Evolutionary conservation across 2,329 filamentous ascomycete genomes (phyloP).

Genomic region (Metarhizium robertsii): DNA sequence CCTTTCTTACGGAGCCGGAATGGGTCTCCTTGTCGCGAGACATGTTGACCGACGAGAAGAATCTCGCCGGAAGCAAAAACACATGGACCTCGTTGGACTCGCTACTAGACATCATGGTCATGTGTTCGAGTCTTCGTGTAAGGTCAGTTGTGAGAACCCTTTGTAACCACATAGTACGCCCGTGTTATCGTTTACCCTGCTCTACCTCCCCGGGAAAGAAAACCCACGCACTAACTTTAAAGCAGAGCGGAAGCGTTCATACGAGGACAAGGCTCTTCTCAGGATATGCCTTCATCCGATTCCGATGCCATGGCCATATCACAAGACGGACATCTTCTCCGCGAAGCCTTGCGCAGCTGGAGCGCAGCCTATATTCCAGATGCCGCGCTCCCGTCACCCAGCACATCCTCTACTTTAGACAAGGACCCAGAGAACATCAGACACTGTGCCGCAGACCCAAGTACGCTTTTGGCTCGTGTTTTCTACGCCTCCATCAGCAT

Average conservation of each 20-base stretch:
- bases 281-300: background rate
- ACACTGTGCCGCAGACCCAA: constrained; percentile 1
- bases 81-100: constrained; percentile 10
- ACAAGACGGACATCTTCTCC: constrained; percentile 1
- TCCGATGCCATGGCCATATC: constrained; percentile 3
- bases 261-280: background rate
- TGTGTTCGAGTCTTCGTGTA: constrained; percentile 20
- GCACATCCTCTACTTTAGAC: background rate
- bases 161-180: background rate
- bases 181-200: background rate
- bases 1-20: constrained; percentile 11
- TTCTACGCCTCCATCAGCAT: constrained; percentile 25
- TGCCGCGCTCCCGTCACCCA: background rate
- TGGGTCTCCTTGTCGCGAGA: constrained; percentile 13
- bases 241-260: background rate
- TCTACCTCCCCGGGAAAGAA: no score
- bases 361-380: constrained; percentile 4
- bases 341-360: constrained; percentile 9
- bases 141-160: constrained; percentile 12
- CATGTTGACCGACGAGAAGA: background rate
- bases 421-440: background rate
- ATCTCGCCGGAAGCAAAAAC: background rate
- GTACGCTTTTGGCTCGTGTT: constrained; percentile 12
- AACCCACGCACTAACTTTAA: background rate
- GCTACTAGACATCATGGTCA: constrained; percentile 21